Evolutionary conservation across 495 filamentous ascomycete species (phyloP), one percentile per base, ranked within the genome.

Genomic region (Xylaria venustula): DNA sequence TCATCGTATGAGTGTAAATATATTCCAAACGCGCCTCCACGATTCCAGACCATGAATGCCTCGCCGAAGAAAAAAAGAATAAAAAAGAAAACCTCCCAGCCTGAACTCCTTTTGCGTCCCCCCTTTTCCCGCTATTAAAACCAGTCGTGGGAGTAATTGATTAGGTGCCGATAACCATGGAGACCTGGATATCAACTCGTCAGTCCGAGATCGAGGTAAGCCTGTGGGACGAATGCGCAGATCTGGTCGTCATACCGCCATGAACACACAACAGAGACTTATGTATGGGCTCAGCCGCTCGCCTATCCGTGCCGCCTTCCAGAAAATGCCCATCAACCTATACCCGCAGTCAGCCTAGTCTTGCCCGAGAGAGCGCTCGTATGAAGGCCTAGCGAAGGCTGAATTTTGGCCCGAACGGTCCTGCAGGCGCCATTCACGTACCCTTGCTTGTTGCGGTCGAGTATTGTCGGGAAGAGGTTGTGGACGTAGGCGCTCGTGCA

Each of bases 271-370:
- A 73, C 92, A 97, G 67, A 97, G 76, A 77, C 93, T 96, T 58
- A 98, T 91, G 72, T 98, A 98, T 44, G 94, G 95, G 68, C 92
- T 97, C 55, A 98, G 75, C 58, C 94, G 80, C 81, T 98, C 94
- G 26, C 94, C 94, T 69, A 98, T 86, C 62, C 94, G 82, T 30
- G 94, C 94, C 61, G 88, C 94, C 74, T 98, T 98, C 94, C 94
- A 98, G 76, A 98, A 97, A 48, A 94, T 87, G 42, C 93, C 93
- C 64, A 90, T 86, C 14, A 95, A 74, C 22, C 91, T 94, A 70
- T 61, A 53, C 28, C 34, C 25, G 37, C 15, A 23, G 44, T 48
- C 22, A 62, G 52, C 46, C 34, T n/a, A 30, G 30, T 17, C 19
- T 63, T 42, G 12, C 30, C 11, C 37, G n/a, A 19, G n/a, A 30